Conservation (phyloP, 192 early-diverging fungal genomes). For the Mortierella antarctica region DNA sequence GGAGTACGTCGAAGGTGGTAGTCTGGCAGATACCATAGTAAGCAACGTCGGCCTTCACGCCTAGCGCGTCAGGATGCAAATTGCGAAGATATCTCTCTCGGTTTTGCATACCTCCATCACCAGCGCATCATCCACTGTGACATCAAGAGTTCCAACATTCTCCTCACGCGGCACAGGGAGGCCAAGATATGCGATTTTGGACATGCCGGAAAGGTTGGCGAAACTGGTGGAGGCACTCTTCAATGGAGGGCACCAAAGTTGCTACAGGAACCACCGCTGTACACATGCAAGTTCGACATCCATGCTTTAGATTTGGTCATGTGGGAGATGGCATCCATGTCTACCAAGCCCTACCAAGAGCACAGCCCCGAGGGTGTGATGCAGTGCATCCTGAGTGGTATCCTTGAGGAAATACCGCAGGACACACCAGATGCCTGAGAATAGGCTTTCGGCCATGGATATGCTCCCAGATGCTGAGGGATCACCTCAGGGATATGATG, state of each 20-base stretch:
- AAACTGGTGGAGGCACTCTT: neutral
- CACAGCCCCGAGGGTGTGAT: neutral
- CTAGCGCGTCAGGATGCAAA: neutral
- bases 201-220: neutral
- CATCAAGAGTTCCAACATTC: slow-evolving; percentile 24
- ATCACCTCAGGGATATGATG: neutral
- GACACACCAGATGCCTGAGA: neutral
- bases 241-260: slow-evolving; percentile 16
- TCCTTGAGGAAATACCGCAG: slow-evolving; percentile 1
- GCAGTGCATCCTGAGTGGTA: slow-evolving; percentile 3
- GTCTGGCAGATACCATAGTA: slow-evolving; percentile 3
- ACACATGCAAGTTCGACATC: slow-evolving; percentile 23
- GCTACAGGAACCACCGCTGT: neutral
- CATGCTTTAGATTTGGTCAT: slow-evolving; percentile 32
- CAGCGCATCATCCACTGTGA: slow-evolving; percentile 35
- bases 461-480: neutral
- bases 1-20: slow-evolving; percentile 18
- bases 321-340: slow-evolving; percentile 30
- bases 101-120: slow-evolving; percentile 28
- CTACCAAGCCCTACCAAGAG: slow-evolving; percentile 8
- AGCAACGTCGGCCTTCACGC: neutral
- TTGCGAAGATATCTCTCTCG: slow-evolving; percentile 11
- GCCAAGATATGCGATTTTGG: slow-evolving; percentile 36
- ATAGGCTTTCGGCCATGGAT: slow-evolving; percentile 1
- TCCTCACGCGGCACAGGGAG: slow-evolving; percentile 10